phyloP scores from a whole-genome alignment of 805 yeast genomes.

The Starmerella floricola region DNA sequence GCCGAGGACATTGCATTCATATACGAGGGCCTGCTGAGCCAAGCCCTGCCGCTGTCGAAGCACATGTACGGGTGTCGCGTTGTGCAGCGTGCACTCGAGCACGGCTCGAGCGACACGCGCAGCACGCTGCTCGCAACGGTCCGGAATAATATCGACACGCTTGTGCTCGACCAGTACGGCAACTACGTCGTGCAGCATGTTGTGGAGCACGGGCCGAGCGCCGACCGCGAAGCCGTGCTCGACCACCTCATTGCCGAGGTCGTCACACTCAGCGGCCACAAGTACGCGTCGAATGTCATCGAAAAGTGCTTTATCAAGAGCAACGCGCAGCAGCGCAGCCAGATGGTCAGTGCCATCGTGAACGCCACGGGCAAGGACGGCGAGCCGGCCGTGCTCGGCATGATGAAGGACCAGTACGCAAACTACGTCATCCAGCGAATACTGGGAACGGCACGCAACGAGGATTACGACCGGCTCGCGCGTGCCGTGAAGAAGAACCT shows the following conservation, averaged over 20 bases:
- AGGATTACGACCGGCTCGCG: conserved; percentile 57
- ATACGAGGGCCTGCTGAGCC: conserved; percentile 46
- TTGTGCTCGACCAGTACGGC: conserved; percentile 94
- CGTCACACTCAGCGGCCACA: conserved; percentile 82
- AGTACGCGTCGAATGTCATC: conserved; percentile 94
- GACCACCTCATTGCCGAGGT: conserved; percentile 57
- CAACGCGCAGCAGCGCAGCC: conserved; percentile 44
- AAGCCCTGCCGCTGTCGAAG: conserved; percentile 73
- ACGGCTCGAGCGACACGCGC: conserved; percentile 55
- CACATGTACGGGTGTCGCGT: conserved; percentile 98
- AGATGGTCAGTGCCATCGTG: conserved; percentile 52
- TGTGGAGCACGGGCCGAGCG: conserved; percentile 57
- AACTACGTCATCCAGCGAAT: conserved; percentile 93
- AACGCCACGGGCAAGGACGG: conserved; percentile 18
- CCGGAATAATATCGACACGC: conserved; percentile 53
- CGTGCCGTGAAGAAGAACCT: conserved; percentile 68
- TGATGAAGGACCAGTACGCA: conserved; percentile 98
- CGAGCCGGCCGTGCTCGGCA: conserved; percentile 51
- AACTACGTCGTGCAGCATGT: conserved; percentile 96
- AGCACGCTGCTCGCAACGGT: conserved; percentile 56
- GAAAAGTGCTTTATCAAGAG: conserved; percentile 84
- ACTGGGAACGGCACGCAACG: conserved; percentile 65
- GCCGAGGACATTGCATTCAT: conserved; percentile 58
- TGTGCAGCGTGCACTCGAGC: conserved; percentile 81
- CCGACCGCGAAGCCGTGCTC: conserved; percentile 51